Evolutionary conservation across 2,329 filamentous ascomycete species (phyloP), one percentile per base, ranked within the genome.

Genomic region (Tetracladium maxilliforme): DNA sequence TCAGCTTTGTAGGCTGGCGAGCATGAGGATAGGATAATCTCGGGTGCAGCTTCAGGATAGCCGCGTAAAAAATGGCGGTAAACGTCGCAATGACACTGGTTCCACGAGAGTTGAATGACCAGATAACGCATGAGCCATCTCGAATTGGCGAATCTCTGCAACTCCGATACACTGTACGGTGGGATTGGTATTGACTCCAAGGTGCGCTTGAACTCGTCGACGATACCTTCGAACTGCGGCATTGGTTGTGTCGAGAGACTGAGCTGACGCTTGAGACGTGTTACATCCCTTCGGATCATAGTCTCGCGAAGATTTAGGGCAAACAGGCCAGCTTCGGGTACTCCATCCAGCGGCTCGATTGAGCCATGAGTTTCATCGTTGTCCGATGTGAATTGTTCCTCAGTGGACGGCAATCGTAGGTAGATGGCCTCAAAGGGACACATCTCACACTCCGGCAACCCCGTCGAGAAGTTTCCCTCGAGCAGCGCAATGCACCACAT

Each of bases 401-500:
- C 56, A 26, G 52, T 47, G 33, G 52, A 55, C 1, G 56, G 56
- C 18, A 57, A 38, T 16, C 49, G 42, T 18, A 59, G 42, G 30
- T 54, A 48, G 14, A 60, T 54, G 11, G 41, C 44, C 16, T 57
- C 54, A 10, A 47, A 43, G 3, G 47, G 45, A 42, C 53, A 58
- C 6, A 58, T 43, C n/a, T 54, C 47, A 31, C 56, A 58, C 31
- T 59, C 56, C 4, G 51, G 48, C 21, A 58, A 45, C 3, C 56
- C 56, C 12, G 50, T 48, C 1, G 53, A 54, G 19, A 58, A 50
- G 20, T 49, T 47, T 6, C 47, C 45, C 28, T 59, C 55, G 14
- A 56, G 45, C 26, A 52, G 49, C 36, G 52, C 57, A 8, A 59
- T 38, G 3, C 52, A 49, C 56, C 56, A 59, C 41, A 59, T 51